Evolutionary conservation across 2,329 filamentous ascomycete genomes (phyloP).

Genomic region (Cladosporium sp.): DNA sequence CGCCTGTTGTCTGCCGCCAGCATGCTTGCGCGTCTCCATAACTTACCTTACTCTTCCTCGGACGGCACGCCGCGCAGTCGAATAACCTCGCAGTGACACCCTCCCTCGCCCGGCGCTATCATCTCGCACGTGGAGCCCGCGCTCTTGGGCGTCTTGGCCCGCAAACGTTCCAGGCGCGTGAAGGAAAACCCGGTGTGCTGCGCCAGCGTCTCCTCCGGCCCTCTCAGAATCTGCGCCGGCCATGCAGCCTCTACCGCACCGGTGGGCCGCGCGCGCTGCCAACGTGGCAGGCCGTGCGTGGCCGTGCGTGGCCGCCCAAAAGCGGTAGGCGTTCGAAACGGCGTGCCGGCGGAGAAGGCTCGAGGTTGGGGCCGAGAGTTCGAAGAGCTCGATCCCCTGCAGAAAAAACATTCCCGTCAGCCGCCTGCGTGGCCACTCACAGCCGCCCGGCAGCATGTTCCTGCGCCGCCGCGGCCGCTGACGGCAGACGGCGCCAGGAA

Average conservation of each 20-base stretch:
- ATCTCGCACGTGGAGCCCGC: slow-evolving; percentile 6
- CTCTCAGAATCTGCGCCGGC: not conserved
- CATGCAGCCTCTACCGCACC: slow-evolving; percentile 7
- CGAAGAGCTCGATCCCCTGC: slow-evolving; percentile 8
- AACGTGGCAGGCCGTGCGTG: slow-evolving; percentile 1
- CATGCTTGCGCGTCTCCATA: not conserved
- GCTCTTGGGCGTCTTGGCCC: no score
- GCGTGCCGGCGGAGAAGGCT: not conserved
- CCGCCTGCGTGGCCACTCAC: slow-evolving; percentile 3
- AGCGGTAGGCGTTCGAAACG: not conserved
- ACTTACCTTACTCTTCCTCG: not conserved
- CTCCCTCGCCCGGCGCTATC: not conserved
- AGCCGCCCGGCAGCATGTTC: slow-evolving; percentile 4
- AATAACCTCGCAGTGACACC: slow-evolving; percentile 3
- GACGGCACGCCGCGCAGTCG: not conserved
- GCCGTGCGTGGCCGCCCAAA: not conserved
- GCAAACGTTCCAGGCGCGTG: no score
- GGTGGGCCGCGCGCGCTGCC: slow-evolving; percentile 7
- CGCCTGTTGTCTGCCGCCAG: not conserved
- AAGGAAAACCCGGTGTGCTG: no score
- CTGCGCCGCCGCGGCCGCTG: slow-evolving; percentile 12
- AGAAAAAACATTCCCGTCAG: slow-evolving; percentile 8
- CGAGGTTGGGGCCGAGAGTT: slow-evolving; percentile 6
- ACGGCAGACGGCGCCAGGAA: slow-evolving; percentile 5
- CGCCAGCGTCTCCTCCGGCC: no score